Base-by-base conservation (phyloP, 2,329 filamentous ascomycete species). In the Pleurostoma richardsiae region DNA sequence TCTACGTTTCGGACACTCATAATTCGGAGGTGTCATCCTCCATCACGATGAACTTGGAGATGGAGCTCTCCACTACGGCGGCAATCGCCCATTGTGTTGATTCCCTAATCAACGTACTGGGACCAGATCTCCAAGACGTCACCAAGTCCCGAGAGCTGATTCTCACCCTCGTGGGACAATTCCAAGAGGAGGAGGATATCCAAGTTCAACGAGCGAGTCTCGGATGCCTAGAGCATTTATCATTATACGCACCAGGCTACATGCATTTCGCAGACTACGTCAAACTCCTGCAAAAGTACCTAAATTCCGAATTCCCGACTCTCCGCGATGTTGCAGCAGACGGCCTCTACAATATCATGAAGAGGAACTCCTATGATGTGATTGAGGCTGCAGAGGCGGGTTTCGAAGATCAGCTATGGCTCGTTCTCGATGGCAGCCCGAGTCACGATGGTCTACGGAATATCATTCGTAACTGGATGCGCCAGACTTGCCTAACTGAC, bases 61-160 rank as follows among this genome's bases (percentile, higher is more conserved):
- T 95, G 56, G 89, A 94, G 47, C 75, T 91, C 28, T 85, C 89
- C 5, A 92, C 92, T 0, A 82, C 86, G 1, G 85, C 90, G 26
- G 87, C 90, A 1, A 85, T 97, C 51, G 86, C 88, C 30, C 84
- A 90, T 56, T 95, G 90, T 56, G 85, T 96, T 30, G 91, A 97
- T 65, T 94, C 91, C n/a, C 76, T 96, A 28, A 90, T 99, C 69
- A 97, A 97, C 56, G 94, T 99, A 7, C 77, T 99, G 8, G 94
- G 94, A 0, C 94, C 94, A 1, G 95, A 99, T 66, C 72, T 99
- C 27, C 94, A 97, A 65, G 94, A 97, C 59, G 83, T 94, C 53
- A 83, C 82, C 4, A 96, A 95, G 67, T 88, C 90, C n/a, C 77
- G 94, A 54, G 91, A 96, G 60, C 77, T 99, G 45, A 94, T 97